Evolutionary conservation across 768 basidiomycete genomes (phyloP).

Genomic region (Leccinum subgranulosum): DNA sequence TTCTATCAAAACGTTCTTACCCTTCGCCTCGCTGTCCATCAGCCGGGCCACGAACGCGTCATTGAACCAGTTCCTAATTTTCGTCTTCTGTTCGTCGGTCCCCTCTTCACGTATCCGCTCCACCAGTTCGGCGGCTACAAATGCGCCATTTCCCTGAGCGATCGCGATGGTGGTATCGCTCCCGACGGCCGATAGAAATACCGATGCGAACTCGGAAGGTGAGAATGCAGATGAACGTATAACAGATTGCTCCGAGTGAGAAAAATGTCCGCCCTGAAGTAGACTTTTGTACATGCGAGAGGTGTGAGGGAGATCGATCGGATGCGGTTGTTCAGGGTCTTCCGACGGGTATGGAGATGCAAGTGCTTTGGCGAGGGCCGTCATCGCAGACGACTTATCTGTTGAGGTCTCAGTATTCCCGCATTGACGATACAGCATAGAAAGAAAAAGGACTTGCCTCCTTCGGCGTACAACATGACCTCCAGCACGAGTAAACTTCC

Average conservation of each 20-base stretch:
- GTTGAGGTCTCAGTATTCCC: not conserved
- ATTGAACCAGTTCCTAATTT: constrained; percentile 58
- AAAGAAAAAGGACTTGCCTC: constrained; percentile 46
- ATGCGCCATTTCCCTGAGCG: constrained; percentile 62
- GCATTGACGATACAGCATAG: not conserved
- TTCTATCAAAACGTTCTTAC: constrained; percentile 66
- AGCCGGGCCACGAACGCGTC: constrained; percentile 45
- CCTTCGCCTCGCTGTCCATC: constrained; percentile 59
- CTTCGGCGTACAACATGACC: constrained; percentile 80
- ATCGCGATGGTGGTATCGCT: constrained; percentile 50
- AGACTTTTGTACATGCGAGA: constrained; percentile 86
- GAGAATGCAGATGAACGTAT: constrained; percentile 55
- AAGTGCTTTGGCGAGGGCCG: constrained; percentile 59
- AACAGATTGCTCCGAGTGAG: constrained; percentile 54
- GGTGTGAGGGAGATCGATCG: constrained; percentile 78
- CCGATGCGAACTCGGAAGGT: constrained; percentile 52
- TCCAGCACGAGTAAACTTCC: constrained; percentile 79
- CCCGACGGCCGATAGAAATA: constrained; percentile 55
- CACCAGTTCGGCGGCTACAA: constrained; percentile 72
- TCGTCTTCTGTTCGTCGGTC: constrained; percentile 37
- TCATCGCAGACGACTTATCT: constrained; percentile 71
- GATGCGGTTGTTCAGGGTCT: constrained; percentile 51
- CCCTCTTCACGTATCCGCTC: constrained; percentile 51
- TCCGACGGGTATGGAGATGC: constrained; percentile 53
- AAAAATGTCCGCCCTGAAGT: constrained; percentile 88